Evolutionary conservation across 2,329 filamentous ascomycete species (phyloP).

Genomic region (Colletotrichum shisoi): DNA sequence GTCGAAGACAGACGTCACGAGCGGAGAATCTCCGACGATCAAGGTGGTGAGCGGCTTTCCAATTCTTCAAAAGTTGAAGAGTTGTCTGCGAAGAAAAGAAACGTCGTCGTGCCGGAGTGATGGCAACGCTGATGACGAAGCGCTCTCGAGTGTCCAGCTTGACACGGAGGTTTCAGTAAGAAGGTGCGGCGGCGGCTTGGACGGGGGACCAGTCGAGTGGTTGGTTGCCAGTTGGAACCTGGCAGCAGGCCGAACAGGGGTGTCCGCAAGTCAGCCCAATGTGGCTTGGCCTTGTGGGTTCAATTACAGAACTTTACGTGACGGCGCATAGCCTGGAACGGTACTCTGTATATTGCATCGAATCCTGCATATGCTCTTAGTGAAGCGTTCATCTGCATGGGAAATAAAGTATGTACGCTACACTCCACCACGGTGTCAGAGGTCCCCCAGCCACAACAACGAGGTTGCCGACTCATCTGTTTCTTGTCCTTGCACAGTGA

Average conservation of each 20-base stretch:
- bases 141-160: constrained; percentile 41
- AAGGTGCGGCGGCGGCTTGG: constrained; percentile 37
- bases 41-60: background rate
- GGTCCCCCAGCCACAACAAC: background rate
- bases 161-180: constrained; percentile 40
- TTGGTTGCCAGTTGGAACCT: constrained; percentile 37
- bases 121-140: constrained; percentile 40
- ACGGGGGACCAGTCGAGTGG: constrained; percentile 31
- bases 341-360: constrained; percentile 33
- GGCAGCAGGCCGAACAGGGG: constrained; percentile 35
- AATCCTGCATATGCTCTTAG: constrained; percentile 32
- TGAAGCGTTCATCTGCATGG: constrained; percentile 1
- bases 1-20: constrained; percentile 17
- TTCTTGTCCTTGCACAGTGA: too few species aligned
- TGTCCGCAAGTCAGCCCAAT: constrained; percentile 21
- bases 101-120: constrained; percentile 20
- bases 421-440: background rate
- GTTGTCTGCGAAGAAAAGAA: background rate
- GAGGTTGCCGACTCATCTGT: too few species aligned
- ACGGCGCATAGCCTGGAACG: constrained; percentile 32
- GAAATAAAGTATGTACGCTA: background rate
- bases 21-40: constrained; percentile 30
- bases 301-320: constrained; percentile 37
- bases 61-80: constrained; percentile 7
- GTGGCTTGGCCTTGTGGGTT: constrained; percentile 33